Conservation (phyloP, 805 yeast species). For the Saccharomycopsis schoenii region DNA sequence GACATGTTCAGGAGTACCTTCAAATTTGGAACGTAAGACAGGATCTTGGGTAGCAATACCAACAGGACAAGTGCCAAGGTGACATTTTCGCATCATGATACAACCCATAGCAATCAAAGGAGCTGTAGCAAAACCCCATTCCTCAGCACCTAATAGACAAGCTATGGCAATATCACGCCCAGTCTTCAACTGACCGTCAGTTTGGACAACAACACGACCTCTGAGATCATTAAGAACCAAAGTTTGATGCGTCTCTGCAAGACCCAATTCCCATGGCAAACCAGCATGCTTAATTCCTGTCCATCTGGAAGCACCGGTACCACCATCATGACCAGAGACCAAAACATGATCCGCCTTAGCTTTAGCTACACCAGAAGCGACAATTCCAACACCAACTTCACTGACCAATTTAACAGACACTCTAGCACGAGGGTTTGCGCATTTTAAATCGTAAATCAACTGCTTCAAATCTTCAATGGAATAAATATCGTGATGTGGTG, state of each 20-base stretch:
- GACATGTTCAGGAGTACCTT: constrained; percentile 97
- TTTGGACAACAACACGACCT: constrained; percentile 90
- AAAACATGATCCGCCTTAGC: constrained; percentile 96
- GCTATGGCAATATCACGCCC: constrained; percentile 97
- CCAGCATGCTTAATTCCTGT: constrained; percentile 97
- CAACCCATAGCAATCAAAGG: constrained; percentile 97
- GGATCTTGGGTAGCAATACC: constrained; percentile 99
- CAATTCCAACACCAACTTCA: constrained; percentile 98
- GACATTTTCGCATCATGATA: constrained; percentile 93
- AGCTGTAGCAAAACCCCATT: constrained; percentile 96
- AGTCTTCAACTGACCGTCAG: constrained; percentile 97
- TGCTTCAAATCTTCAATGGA: constrained; percentile 97
- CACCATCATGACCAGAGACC: constrained; percentile 98
- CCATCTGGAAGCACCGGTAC: constrained; percentile 99
- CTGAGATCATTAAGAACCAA: constrained; percentile 90
- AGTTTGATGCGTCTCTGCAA: constrained; percentile 97
- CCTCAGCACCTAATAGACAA: constrained; percentile 93
- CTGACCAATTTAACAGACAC: constrained; percentile 94
- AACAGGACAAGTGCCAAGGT: constrained; percentile 89
- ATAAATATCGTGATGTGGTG: constrained; percentile 97
- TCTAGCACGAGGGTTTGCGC: constrained; percentile 94
- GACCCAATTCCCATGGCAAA: constrained; percentile 96
- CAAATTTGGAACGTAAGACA: constrained; percentile 78
- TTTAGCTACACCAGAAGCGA: constrained; percentile 98
- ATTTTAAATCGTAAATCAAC: constrained; percentile 89